Percentiles rank a stretch among this genome's conserved stretches.
phyloP scores from a whole-genome alignment of 768 basidiomycete genomes.

The Leccinum subgranulosum region DNA sequence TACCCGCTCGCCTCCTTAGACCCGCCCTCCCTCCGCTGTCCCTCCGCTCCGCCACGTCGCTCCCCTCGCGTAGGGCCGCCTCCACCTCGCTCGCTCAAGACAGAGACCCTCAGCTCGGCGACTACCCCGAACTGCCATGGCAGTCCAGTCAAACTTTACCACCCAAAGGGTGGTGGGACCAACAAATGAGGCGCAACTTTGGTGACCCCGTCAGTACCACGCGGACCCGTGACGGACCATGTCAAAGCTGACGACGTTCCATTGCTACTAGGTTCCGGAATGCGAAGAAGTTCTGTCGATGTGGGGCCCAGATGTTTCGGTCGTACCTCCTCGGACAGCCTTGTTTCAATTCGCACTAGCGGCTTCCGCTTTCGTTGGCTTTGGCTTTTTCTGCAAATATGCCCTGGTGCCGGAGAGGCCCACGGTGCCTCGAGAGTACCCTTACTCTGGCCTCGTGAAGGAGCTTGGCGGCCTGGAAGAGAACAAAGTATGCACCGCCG shows the following conservation, averaged over 20 bases:
- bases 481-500: constrained; percentile 57
- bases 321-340: constrained; percentile 56
- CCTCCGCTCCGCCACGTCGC: background rate
- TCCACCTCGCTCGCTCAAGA: constrained; percentile 28
- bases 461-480: constrained; percentile 79
- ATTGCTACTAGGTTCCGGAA: constrained; percentile 67
- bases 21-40: constrained; percentile 4
- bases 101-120: constrained; percentile 64
- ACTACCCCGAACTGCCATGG: constrained; percentile 70
- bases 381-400: constrained; percentile 58
- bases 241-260: constrained; percentile 13
- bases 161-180: constrained; percentile 73
- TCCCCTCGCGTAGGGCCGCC: constrained; percentile 8
- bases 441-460: constrained; percentile 66
- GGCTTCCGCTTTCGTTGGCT: constrained; percentile 55
- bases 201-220: constrained; percentile 62
- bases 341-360: constrained; percentile 65
- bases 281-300: constrained; percentile 78
- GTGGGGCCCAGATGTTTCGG: constrained; percentile 82
- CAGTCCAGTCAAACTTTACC: constrained; percentile 62
- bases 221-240: constrained; percentile 1
- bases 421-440: constrained; percentile 70
- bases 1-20: constrained; percentile 14
- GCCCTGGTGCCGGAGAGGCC: constrained; percentile 58
- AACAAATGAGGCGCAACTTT: constrained; percentile 73